Base-by-base conservation (phyloP, 2,329 filamentous ascomycete species). In the Dactylellina cionopaga region DNA sequence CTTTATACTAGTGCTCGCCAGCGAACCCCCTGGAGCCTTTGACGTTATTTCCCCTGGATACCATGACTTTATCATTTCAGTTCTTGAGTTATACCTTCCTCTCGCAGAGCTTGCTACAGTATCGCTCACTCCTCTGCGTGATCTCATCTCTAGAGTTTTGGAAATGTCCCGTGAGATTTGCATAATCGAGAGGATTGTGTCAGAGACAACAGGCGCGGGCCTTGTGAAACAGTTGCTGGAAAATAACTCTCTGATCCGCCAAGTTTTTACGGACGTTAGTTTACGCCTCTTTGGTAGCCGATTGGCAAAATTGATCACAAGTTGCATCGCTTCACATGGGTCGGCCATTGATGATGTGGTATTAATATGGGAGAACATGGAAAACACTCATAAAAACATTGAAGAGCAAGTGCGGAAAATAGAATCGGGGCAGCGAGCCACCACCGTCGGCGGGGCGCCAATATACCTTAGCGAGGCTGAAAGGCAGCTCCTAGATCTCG, bases 261-360 rank as follows among this genome's bases (percentile, higher is more conserved):
- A 47, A 9, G 13, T 39, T 1, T 49, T 60, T 19, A 60, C 31
- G 10, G 41, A 29, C 4, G 7, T 2, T 11, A 49, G 55, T 13
- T 39, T 60, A 25, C 43, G 22, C 9, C 29, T 49, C 2, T 41
- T 60, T 15, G 43, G 41, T 2, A 19, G 22, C 5, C 41, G 41
- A 17, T 39, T 60, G 33, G 43, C 43, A 33, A 39, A 39, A 9
- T 19, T 60, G 13, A 47, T 47, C 41, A 49, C 15, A 10, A 11
- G 10, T 13, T 60, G 55, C 19, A 49, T 60, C n/a, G 29, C 43
- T 15, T 60, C 55, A 0, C 55, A 60, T 37, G 55, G 55, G 11
- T n/a, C 43, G 5, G 55, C 37, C 15, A 37, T 25, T 29, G 25
- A 49, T 3, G 31, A 49, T 29, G 39, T 29, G n/a, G 27, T 49